Percentiles rank a stretch among this genome's conserved stretches.
These are phyloP conservation scores for Candida oleophila DNA, from an alignment of 805 yeast species.

Conservation along the genomic window DNA sequence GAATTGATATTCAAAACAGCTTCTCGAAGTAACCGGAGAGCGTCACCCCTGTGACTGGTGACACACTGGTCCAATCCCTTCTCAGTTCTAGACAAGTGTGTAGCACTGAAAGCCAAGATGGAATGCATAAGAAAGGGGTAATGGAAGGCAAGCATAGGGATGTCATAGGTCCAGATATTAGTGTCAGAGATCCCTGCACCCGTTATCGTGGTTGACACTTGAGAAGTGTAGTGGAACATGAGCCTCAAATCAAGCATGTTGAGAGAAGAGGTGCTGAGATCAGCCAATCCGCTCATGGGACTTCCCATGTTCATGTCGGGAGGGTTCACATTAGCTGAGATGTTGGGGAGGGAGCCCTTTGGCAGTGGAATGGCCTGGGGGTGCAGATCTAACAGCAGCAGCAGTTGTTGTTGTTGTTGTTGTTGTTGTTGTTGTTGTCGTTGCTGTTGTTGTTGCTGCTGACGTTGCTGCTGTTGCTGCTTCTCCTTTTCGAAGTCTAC, in stretches of 20 bases:
- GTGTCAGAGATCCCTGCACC: conserved; percentile 88
- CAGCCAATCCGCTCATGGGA: conserved; percentile 8
- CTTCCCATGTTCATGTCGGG: conserved; percentile 1
- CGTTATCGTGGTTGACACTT: conserved; percentile 83
- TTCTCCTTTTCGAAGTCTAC: too few species aligned
- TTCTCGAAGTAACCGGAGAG: conserved; percentile 73
- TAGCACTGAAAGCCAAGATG: conserved; percentile 85
- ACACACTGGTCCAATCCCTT: conserved; percentile 77
- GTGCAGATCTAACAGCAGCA: conserved; percentile 5
- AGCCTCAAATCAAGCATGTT: conserved; percentile 77
- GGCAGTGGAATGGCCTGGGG: background rate
- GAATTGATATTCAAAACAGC: conserved; percentile 82
- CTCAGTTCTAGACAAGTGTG: conserved; percentile 79
- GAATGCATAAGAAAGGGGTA: conserved; percentile 93
- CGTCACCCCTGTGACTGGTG: conserved; percentile 84
- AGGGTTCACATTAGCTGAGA: conserved; percentile 18
- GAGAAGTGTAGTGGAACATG: conserved; percentile 84
- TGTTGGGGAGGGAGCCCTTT: conserved; percentile 13
- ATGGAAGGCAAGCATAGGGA: conserved; percentile 83
- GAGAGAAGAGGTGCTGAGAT: conserved; percentile 25
- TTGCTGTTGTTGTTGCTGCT: conserved; percentile 6
- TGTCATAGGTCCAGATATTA: conserved; percentile 83
- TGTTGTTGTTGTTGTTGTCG: conserved; percentile 7
- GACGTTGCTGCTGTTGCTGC: conserved; percentile 9
- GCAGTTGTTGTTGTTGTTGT: background rate